A percentile compares a stretch with the other conserved stretches of the same genome.
Evolutionary conservation across 1,284 basidiomycete species (phyloP).

Genomic region (Pulveroboletus sp.): DNA sequence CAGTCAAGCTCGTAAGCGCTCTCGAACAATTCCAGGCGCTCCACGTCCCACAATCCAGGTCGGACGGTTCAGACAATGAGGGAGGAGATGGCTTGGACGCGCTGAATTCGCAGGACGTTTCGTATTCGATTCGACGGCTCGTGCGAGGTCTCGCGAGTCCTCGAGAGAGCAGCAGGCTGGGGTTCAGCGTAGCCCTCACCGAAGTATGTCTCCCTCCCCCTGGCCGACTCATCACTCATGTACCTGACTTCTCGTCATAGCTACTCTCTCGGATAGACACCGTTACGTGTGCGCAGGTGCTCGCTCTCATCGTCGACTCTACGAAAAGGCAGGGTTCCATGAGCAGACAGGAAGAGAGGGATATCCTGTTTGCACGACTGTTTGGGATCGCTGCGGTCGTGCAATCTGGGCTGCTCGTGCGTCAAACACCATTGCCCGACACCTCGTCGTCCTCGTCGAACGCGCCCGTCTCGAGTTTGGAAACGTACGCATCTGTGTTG

Average conservation of each 20-base stretch:
- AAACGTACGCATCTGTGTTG: slow-evolving; percentile 67
- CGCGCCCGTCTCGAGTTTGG: slow-evolving; percentile 54
- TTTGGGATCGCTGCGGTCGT: slow-evolving; percentile 87
- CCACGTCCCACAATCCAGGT: slow-evolving; percentile 48
- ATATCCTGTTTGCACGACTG: slow-evolving; percentile 88
- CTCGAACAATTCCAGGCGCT: slow-evolving; percentile 82
- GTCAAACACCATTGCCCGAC: slow-evolving; percentile 52
- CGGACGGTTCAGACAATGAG: slow-evolving; percentile 49
- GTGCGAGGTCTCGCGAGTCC: slow-evolving; percentile 88
- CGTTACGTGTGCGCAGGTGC: slow-evolving; percentile 74
- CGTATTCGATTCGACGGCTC: slow-evolving; percentile 84
- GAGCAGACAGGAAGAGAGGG: slow-evolving; percentile 90
- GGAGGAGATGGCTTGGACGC: slow-evolving; percentile 57
- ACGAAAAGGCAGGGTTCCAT: slow-evolving; percentile 72
- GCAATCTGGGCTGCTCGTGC: slow-evolving; percentile 78
- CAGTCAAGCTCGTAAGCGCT: slow-evolving; percentile 78
- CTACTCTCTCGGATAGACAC: slow-evolving; percentile 80
- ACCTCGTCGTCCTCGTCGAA: slow-evolving; percentile 57
- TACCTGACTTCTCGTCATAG: slow-evolving; percentile 43
- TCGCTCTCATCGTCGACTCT: slow-evolving; percentile 70
- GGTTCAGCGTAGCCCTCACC: slow-evolving; percentile 94
- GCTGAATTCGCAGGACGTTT: slow-evolving; percentile 84
- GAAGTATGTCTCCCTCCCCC: slow-evolving; percentile 61
- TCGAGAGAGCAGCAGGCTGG: slow-evolving; percentile 88
- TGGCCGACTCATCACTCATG: neutral